Conservation (phyloP, 768 basidiomycete species). For the Rhizopogon salebrosus region DNA sequence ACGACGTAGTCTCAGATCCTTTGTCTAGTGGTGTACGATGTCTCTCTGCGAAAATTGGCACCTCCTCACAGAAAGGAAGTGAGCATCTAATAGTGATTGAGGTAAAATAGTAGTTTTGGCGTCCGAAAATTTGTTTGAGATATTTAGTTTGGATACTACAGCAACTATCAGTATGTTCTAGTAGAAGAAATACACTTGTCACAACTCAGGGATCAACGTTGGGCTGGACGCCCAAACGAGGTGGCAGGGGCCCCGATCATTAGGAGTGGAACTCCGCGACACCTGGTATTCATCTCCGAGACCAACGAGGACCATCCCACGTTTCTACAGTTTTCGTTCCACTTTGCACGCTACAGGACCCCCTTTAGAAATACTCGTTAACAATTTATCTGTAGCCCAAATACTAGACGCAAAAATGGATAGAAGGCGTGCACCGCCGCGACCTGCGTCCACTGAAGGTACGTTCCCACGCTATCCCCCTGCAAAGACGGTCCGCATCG, state of each 20-base stretch:
- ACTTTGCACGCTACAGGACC: not conserved
- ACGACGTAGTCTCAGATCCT: constrained; percentile 1
- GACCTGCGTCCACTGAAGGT: constrained; percentile 79
- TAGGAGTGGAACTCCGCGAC: not conserved
- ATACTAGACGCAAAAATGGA: constrained; percentile 42
- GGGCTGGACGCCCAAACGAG: too few species aligned
- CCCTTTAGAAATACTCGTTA: not conserved
- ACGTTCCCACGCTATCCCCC: constrained; percentile 22
- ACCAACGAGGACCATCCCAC: not conserved
- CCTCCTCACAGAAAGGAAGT: not conserved
- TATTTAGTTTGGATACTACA: not conserved
- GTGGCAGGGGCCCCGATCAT: not conserved
- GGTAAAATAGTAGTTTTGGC: not conserved
- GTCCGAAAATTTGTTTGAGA: not conserved
- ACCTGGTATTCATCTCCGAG: not conserved
- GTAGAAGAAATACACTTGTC: not conserved
- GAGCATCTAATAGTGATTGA: not conserved
- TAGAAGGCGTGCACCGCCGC: constrained; percentile 55
- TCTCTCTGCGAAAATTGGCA: constrained; percentile 67
- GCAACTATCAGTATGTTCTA: not conserved
- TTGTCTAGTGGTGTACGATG: constrained; percentile 73
- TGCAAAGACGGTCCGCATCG: not conserved
- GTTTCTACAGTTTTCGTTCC: not conserved
- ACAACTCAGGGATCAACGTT: too few species aligned
- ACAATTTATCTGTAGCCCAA: not conserved